Base-by-base conservation (phyloP, 2,329 filamentous ascomycete species). In the Tothia fuscella region DNA sequence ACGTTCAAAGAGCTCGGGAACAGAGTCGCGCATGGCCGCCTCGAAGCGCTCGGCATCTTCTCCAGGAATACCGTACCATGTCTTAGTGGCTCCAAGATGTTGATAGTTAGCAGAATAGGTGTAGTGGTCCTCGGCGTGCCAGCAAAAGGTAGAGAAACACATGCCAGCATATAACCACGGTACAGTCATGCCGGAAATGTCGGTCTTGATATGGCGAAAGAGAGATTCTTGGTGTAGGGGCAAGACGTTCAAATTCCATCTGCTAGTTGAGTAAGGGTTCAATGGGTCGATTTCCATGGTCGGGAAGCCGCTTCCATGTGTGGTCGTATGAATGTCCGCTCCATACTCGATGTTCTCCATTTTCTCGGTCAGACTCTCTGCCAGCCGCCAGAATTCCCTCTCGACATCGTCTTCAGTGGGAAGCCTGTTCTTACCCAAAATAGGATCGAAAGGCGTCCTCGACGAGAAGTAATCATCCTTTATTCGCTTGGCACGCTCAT, bases 121-220 rank as follows among this genome's bases (percentile, higher is more conserved):
- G 57, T 94, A 95, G 56, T 98, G 91, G 54, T 98, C 91, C 56
- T 98, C 91, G 49, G 94, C 95, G 59, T 98, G 91, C 91, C 91
- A 98, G 61, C 91, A 98, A 56, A 98, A 98, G 0, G 91, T 96
- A 0, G 91, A 98, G 58, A 98, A 98, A 29, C 93, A 93, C 91
- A 98, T 98, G 47, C 91, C 91, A 3, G 98, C 91, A 56, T 98
- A 98, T 3, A 98, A 78, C 91, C 91, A 98, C 1, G 91, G 91
- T 6, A 98, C 89, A 0, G 91, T 98, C 91, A 98, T 98, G 28
- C 91, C 91, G 2, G 91, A 96, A 41, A 98, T 93, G 56, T 98
- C 91, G 0, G 89, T 86, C 59, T 96, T 96, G 68, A 98, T 96
- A 53, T 98, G 85, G 37, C 89, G 77, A 66, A 98, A 98, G 1